Conservation (phyloP, 352 stramenopile genomes). For the Lagenidium giganteum region DNA sequence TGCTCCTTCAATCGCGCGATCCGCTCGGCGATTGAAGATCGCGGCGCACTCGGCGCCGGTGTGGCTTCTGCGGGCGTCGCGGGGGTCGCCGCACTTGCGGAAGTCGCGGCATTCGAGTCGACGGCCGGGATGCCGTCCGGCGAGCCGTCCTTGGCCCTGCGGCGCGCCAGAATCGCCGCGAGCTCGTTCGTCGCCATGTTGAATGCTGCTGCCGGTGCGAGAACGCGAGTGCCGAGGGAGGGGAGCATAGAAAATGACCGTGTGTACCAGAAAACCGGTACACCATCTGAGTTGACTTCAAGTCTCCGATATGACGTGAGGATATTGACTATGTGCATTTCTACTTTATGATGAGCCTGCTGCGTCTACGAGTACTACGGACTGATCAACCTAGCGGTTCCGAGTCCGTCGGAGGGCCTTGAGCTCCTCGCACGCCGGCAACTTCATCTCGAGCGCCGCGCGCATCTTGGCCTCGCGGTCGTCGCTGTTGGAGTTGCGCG, state of each 20-base stretch:
- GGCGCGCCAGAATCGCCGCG: conserved; percentile 72
- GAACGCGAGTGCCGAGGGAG: neutral
- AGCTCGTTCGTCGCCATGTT: conserved; percentile 79
- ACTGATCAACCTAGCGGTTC: conserved; percentile 31
- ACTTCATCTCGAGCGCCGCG: conserved; percentile 76
- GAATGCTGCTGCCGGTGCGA: neutral
- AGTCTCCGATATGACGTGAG: neutral
- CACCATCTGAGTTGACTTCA: conserved; percentile 1
- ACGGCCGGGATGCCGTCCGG: conserved; percentile 29
- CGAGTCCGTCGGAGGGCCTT: conserved; percentile 57
- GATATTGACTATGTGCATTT: conserved; percentile 1
- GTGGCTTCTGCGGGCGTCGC: conserved; percentile 1
- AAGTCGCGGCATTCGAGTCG: conserved; percentile 15
- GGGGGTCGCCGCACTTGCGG: conserved; percentile 11
- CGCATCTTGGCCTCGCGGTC: conserved; percentile 74
- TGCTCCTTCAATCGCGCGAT: conserved; percentile 73
- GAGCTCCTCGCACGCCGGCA: conserved; percentile 81
- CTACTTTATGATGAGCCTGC: too few relatives aligned
- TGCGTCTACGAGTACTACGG: neutral
- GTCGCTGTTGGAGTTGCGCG: conserved; percentile 69
- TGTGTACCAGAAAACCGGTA: conserved; percentile 16
- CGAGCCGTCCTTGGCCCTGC: conserved; percentile 59
- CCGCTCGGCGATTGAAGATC: conserved; percentile 66
- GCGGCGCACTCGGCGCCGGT: conserved; percentile 3
- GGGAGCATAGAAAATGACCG: conserved; percentile 2